Base-by-base conservation (phyloP, 2,329 filamentous ascomycete species). In the Coleophoma eucalyptorum region DNA sequence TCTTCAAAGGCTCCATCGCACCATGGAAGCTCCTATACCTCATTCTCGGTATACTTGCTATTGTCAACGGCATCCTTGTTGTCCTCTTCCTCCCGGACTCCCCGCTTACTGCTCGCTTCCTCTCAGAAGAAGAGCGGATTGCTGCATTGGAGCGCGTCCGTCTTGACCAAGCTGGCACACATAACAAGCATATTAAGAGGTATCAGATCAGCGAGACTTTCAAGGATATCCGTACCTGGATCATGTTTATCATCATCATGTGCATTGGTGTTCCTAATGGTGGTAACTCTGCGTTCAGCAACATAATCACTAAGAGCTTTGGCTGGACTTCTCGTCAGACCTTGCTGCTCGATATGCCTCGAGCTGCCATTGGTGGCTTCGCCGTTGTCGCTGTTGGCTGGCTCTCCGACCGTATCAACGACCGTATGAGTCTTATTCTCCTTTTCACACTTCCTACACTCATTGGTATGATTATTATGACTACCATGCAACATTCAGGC, bases 161-260 rank as follows among this genome's bases (percentile, higher is more conserved):
- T 38, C 68, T 75, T 48, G 80, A 81, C 64, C 73, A 80, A 65
- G 80, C 76, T 2, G 78, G 79, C 26, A 73, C 80, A 32, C 66
- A 72, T 48, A 77, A 70, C 59, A 72, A 69, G 53, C 71, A 71
- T 50, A 79, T 80, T 59, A 74, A 73, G 5, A 58, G 68, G 26
- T 26, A 26, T 26, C 26, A 26, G 10, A 26, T 26, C 10, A 8
- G 6, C 26, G 26, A 26, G 26, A 26, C 26, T 26, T 26, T 26
- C 26, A 26, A 26, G 26, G 26, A 26, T 5, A 8, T 26, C 4
- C 26, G 26, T 6, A 26, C 26, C 26, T 26, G 26, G 26, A 26
- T 26, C 26, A 26, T 26, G 26, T 79, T 78, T 49, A 38, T 73
- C 6, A 61, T 80, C n/a, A 75, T 74, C 0, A 54, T 72, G 15